Conservation (phyloP, 208 protist genomes). For the Zelonia costaricensis region DNA sequence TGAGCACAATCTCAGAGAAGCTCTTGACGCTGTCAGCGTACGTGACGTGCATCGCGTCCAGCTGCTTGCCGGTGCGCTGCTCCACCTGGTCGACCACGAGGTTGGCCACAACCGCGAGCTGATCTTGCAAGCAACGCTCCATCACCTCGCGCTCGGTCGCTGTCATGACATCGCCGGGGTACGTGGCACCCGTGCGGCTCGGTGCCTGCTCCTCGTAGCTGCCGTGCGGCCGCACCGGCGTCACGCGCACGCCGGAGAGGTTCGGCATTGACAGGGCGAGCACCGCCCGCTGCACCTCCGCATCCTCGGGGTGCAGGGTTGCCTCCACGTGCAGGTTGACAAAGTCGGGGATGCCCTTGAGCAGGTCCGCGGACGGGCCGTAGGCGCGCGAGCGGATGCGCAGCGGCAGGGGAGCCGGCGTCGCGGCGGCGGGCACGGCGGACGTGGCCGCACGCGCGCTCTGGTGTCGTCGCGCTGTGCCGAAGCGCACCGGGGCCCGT, state of each 20-base stretch:
- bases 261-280: constrained; percentile 58
- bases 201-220: constrained; percentile 12
- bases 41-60: constrained; percentile 33
- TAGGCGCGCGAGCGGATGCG: constrained; percentile 70
- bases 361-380: constrained; percentile 68
- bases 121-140: constrained; percentile 43
- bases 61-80: constrained; percentile 30
- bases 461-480: constrained; percentile 5
- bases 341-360: constrained; percentile 50
- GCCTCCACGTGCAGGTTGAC: constrained; percentile 53
- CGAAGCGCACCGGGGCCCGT: too few relatives aligned
- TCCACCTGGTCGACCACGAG: constrained; percentile 50
- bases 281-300: constrained; percentile 64
- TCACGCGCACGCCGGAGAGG: constrained; percentile 48
- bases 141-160: constrained; percentile 40
- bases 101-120: constrained; percentile 68
- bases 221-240: constrained; percentile 22
- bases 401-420: constrained; percentile 1
- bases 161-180: constrained; percentile 8
- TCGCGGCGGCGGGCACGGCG: constrained; percentile 4
- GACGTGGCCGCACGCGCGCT: constrained; percentile 1
- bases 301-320: constrained; percentile 74
- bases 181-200: neutral
- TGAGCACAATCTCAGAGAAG: constrained; percentile 49
- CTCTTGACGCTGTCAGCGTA: constrained; percentile 37